Evolutionary conservation across 2,329 filamentous ascomycete genomes (phyloP).

Genomic region (Nigrospora osmanthi): DNA sequence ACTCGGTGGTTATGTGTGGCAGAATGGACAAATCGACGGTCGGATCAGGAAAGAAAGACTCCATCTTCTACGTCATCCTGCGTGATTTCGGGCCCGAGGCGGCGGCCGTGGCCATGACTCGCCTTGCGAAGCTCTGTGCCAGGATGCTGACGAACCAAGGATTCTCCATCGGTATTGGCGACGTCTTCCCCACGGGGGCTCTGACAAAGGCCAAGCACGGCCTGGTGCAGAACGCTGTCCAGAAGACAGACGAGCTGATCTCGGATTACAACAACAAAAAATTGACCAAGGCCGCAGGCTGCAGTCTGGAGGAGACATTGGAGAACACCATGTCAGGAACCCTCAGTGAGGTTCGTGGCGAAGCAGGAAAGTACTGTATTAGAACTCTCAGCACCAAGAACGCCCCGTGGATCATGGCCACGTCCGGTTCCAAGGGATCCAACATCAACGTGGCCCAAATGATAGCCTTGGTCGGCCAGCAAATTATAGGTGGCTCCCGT

Average conservation of each 20-base stretch:
- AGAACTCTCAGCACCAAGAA: conserved; percentile 85
- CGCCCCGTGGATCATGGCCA: conserved; percentile 91
- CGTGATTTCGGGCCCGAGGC: conserved; percentile 89
- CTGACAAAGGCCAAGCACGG: conserved; percentile 66
- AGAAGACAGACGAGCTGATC: conserved; percentile 76
- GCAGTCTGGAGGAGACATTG: conserved; percentile 84
- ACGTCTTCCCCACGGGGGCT: conserved; percentile 75
- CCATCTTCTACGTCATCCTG: conserved; percentile 92
- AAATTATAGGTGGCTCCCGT: conserved; percentile 91
- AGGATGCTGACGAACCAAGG: conserved; percentile 82
- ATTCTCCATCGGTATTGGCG: conserved; percentile 92
- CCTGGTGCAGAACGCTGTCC: conserved; percentile 72
- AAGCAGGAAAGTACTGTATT: conserved; percentile 87
- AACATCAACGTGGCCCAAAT: conserved; percentile 99
- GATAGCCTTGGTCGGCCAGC: conserved; percentile 94
- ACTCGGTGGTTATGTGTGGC: conserved; percentile 96
- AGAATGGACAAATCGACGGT: conserved; percentile 97
- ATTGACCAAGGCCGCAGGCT: conserved; percentile 79
- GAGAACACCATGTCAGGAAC: conserved; percentile 88
- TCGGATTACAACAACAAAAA: conserved; percentile 71
- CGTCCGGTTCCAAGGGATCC: conserved; percentile 92
- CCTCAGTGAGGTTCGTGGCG: conserved; percentile 83
- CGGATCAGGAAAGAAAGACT: conserved; percentile 96
- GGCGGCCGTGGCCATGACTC: conserved; percentile 87
- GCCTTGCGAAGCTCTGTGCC: conserved; percentile 83